phyloP scores from a whole-genome alignment of 768 basidiomycete genomes.

The Cystofilobasidium ferigula region DNA sequence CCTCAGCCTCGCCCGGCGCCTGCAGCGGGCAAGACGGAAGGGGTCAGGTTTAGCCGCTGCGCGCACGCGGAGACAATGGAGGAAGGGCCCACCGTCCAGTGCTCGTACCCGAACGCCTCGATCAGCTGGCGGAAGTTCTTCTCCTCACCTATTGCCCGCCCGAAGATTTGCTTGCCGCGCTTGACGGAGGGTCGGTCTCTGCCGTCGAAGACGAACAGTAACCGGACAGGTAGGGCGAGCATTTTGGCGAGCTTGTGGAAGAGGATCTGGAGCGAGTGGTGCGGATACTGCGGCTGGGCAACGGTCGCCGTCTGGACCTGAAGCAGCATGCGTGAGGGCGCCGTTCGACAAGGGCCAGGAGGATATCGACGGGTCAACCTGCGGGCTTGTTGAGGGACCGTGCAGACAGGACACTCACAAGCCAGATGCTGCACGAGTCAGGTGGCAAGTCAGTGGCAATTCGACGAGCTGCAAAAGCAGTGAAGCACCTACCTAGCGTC shows the following conservation, averaged over 20 bases:
- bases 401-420: conserved; percentile 46
- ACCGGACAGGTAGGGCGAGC: conserved; percentile 60
- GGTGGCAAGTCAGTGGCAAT: conserved; percentile 4
- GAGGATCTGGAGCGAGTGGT: conserved; percentile 69
- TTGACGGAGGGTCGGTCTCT: conserved; percentile 71
- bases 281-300: conserved; percentile 34
- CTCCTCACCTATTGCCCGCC: conserved; percentile 28
- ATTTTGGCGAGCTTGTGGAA: conserved; percentile 77
- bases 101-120: conserved; percentile 43
- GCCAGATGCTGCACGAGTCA: conserved; percentile 36
- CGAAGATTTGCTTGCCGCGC: conserved; percentile 42
- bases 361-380: background rate
- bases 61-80: background rate
- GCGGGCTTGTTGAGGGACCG: conserved; percentile 43
- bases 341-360: background rate
- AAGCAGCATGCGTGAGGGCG: background rate
- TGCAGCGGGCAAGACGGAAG: conserved; percentile 24
- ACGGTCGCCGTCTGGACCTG: background rate
- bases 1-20: conserved; percentile 88
- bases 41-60: background rate
- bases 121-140: conserved; percentile 37
- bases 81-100: conserved; percentile 41
- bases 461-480: background rate
- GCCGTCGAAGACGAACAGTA: conserved; percentile 86
- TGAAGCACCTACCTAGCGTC: conserved; percentile 7